These are phyloP conservation scores for Trichophyton schoenleinii DNA, from an alignment of 2,329 filamentous ascomycete genomes.

Conservation along the genomic window DNA sequence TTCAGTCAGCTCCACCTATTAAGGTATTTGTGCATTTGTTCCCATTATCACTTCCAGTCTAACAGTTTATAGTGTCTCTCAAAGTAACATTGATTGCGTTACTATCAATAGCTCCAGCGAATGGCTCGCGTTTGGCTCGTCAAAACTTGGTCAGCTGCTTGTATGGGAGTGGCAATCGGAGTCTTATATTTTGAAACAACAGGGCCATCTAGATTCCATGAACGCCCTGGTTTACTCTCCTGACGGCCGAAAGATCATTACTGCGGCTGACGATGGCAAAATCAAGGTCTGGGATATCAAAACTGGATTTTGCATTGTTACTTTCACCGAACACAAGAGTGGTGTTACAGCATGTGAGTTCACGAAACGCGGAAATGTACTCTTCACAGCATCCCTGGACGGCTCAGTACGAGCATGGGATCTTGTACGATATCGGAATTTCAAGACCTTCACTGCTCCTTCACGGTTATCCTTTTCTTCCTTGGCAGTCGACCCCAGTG, in stretches of 20 bases:
- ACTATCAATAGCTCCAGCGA: conserved; percentile 89
- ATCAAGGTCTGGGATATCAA: conserved; percentile 97
- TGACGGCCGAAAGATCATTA: conserved; percentile 84
- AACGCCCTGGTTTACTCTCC: conserved; percentile 88
- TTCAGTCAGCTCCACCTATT: conserved; percentile 89
- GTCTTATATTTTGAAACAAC: conserved; percentile 95
- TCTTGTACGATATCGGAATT: conserved; percentile 88
- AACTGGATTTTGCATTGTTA: conserved; percentile 95
- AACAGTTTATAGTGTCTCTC: conserved; percentile 61
- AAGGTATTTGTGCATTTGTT: conserved; percentile 26
- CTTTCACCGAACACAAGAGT: conserved; percentile 91
- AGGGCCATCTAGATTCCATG: conserved; percentile 93
- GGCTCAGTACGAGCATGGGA: conserved; percentile 95
- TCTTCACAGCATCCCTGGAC: conserved; percentile 91
- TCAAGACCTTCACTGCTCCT: conserved; percentile 91
- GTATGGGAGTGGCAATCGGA: conserved; percentile 99
- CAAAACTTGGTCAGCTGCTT: conserved; percentile 85
- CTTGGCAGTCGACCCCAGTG: conserved; percentile 90
- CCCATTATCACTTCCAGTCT: conserved; percentile 5
- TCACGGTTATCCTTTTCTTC: conserved; percentile 85
- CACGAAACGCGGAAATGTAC: conserved; percentile 83
- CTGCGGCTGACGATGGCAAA: conserved; percentile 90
- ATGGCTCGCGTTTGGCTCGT: conserved; percentile 94
- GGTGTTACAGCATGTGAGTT: conserved; percentile 90
- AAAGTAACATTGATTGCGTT: conserved; percentile 91